Conservation (phyloP, 306 rosid genomes). For the Ammopiptanthus mongolicus region DNA sequence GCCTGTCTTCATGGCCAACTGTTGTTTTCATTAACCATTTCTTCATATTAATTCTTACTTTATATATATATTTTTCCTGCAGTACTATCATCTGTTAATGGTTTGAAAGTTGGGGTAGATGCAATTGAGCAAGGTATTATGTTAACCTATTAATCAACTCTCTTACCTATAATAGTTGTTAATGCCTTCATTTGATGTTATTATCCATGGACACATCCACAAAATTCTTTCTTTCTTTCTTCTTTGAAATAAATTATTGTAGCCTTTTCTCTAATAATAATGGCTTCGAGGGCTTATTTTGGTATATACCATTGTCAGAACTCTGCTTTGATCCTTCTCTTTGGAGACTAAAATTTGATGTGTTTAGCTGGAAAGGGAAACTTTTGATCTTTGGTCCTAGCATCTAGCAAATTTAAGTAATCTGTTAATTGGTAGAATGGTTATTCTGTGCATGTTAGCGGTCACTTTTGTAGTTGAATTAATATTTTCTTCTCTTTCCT, state of each 20-base stretch:
- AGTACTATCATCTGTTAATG: constrained; percentile 87
- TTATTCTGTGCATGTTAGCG: background rate
- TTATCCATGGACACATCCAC: background rate
- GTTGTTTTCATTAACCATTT: constrained; percentile 13
- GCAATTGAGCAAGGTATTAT: constrained; percentile 66
- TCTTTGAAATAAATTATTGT: background rate
- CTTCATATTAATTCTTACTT: constrained; percentile 24
- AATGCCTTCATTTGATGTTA: constrained; percentile 15
- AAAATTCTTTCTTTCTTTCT: background rate
- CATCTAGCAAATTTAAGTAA: background rate
- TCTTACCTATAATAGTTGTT: background rate
- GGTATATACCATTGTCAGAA: background rate
- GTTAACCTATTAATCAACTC: constrained; percentile 11
- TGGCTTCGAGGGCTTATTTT: background rate
- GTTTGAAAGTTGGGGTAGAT: constrained; percentile 71
- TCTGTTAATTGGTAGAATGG: background rate
- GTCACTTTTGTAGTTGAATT: constrained; percentile 13
- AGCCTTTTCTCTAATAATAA: background rate
- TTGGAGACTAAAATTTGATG: background rate
- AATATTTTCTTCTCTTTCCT: constrained; percentile 9
- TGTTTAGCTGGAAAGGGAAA: background rate
- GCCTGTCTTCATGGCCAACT: constrained; percentile 13
- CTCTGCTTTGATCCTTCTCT: constrained; percentile 5
- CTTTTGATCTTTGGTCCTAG: background rate
- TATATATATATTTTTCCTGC: constrained; percentile 34